Base-by-base conservation (phyloP, 441 rosid genomes). In the Lepidium campestre region DNA sequence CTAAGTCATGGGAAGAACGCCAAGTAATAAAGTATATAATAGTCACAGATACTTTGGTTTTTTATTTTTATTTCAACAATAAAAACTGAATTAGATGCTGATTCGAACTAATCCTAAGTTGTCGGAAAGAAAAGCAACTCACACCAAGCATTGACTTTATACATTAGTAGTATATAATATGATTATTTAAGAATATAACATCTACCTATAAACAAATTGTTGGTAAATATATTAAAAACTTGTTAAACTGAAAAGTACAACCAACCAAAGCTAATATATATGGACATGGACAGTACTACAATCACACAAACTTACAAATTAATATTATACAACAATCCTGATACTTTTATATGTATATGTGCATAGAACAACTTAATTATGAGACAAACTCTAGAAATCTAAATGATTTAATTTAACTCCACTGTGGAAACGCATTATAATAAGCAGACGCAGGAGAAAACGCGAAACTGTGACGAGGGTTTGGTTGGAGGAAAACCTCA, bases 91-190 rank as follows among this genome's bases (percentile, higher is more conserved):
- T 20, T 67, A 36, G 68, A 67, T 73, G 68, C 72, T 73, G 77
- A 73, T 73, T 73, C 72, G 63, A 59, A 37, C 68, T 67, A 60
- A 73, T 73, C 72, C 63, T 53, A 66, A 60, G 77, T 53, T 67
- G 72, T 73, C 52, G 77, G 72, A 36, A 29, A 44, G 37, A 60
- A 56, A 60, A 59, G 45, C 46, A 55, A 36, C 39, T 53, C 12
- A 19, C 50, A 44, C n/a, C 58, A 59, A 44, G 39, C 60, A 53
- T 65, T 72, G 67, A 66, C 72, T 29, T 29, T 7, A 58, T n/a
- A n/a, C n/a, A n/a, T n/a, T n/a, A n/a, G n/a, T n/a, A n/a, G n/a
- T n/a, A n/a, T n/a, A n/a, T n/a, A n/a, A n/a, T n/a, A 61, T 52
- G 46, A 32, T 22, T 52, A 42, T 8, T 10, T 13, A 17, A 46